phyloP scores from a whole-genome alignment of 352 stramenopile genomes.

The Pythium biforme region DNA sequence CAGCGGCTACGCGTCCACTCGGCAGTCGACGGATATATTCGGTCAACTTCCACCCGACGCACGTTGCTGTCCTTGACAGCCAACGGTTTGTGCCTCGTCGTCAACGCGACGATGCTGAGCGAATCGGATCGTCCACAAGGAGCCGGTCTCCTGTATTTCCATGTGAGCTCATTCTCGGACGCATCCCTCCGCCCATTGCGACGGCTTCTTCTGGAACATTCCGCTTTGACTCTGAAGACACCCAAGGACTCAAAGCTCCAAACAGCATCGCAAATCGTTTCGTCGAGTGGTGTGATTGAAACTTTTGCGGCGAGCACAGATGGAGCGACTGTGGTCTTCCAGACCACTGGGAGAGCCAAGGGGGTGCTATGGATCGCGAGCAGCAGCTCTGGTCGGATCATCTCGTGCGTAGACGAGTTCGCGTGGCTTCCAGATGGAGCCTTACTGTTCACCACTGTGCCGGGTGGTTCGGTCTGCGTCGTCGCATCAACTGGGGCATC shows the following conservation, averaged over 20 bases:
- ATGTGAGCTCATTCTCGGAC: background rate
- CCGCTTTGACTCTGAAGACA: background rate
- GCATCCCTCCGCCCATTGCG: conserved; percentile 7
- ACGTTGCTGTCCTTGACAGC: conserved; percentile 5
- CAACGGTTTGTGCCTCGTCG: conserved; percentile 8
- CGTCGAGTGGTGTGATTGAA: conserved; percentile 11
- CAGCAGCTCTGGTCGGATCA: background rate
- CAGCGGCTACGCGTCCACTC: background rate
- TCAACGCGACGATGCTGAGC: conserved; percentile 19
- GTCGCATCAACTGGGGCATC: conserved; percentile 6
- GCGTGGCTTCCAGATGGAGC: background rate
- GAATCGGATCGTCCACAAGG: background rate
- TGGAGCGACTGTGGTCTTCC: conserved; percentile 8
- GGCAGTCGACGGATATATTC: conserved; percentile 3
- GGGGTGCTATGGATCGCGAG: conserved; percentile 12
- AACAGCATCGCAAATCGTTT: background rate
- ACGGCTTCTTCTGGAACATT: background rate
- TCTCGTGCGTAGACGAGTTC: conserved; percentile 19
- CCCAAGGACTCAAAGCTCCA: background rate
- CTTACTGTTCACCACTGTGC: conserved; percentile 1
- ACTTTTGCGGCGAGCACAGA: background rate
- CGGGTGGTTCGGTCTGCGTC: background rate
- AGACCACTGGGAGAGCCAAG: background rate
- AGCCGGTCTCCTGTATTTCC: conserved; percentile 4
- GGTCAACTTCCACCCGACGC: background rate